These are phyloP conservation scores for Chytriomyces sp. DNA, from an alignment of 192 early-diverging fungal genomes.

Conservation along the genomic window DNA sequence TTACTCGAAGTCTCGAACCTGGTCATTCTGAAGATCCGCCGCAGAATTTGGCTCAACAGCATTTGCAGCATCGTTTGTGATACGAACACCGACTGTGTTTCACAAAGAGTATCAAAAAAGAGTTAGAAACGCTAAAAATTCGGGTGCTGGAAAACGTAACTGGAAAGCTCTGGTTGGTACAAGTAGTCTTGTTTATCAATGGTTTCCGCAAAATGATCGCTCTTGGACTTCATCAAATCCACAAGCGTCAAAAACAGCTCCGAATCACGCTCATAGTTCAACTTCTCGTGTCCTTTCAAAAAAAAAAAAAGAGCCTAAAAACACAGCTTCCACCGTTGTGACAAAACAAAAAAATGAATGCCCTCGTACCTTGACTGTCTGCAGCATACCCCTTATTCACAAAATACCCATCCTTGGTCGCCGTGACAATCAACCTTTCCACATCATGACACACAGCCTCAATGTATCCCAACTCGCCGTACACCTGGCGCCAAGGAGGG, in stretches of 20 bases:
- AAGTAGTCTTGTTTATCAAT: conserved; percentile 66
- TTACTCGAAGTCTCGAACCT: no score
- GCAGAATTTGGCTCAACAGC: background rate
- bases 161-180: conserved; percentile 42
- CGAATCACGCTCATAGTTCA: conserved; percentile 64
- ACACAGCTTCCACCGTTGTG: background rate
- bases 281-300: conserved; percentile 48
- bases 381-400: conserved; percentile 62
- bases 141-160: conserved; percentile 4
- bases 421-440: conserved; percentile 60
- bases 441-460: conserved; percentile 51
- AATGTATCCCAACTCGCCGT: conserved; percentile 63
- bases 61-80: background rate
- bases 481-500: conserved; percentile 68
- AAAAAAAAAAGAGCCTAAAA: background rate
- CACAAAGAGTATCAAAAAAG: background rate
- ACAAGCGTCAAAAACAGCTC: conserved; percentile 51
- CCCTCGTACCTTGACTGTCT: conserved; percentile 53
- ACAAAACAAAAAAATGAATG: background rate
- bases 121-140: background rate
- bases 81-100: background rate
- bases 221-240: conserved; percentile 50
- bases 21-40: no score
- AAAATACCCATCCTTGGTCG: conserved; percentile 63
- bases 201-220: conserved; percentile 47